Conservation (phyloP, 768 basidiomycete species). For the Daedaleopsis nitida region DNA sequence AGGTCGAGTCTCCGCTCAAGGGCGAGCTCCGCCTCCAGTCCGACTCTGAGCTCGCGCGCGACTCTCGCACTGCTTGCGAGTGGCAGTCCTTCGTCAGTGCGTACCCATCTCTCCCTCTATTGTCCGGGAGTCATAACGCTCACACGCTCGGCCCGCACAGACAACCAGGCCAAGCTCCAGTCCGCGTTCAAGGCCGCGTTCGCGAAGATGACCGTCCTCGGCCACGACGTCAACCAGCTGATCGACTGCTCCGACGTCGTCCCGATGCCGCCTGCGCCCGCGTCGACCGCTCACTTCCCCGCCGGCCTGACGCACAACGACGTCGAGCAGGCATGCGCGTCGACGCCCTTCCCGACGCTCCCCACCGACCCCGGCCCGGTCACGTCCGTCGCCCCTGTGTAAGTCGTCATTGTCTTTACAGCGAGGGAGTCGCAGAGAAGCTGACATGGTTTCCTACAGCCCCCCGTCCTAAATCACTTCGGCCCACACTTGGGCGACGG, state of each 20-base stretch:
- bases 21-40: constrained; percentile 40
- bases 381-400: constrained; percentile 36
- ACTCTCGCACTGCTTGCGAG: constrained; percentile 36
- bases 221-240: constrained; percentile 23
- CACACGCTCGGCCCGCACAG: neutral
- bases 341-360: constrained; percentile 17
- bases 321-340: constrained; percentile 28
- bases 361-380: constrained; percentile 33
- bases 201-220: constrained; percentile 33
- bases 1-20: constrained; percentile 31
- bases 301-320: constrained; percentile 26
- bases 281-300: constrained; percentile 24
- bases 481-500: too few relatives aligned
- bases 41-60: constrained; percentile 35
- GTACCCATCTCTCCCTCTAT: neutral
- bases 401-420: constrained; percentile 17
- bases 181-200: constrained; percentile 31
- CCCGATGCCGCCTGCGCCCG: constrained; percentile 13
- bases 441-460: neutral
- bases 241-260: constrained; percentile 25
- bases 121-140: neutral
- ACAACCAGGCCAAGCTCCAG: constrained; percentile 31
- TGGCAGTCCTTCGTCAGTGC: constrained; percentile 36
- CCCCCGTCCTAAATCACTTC: constrained; percentile 11
- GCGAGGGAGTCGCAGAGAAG: too few relatives aligned